Evolutionary conservation across 2,329 filamentous ascomycete species (phyloP).

Genomic region (Cercospora zeae-maydis): DNA sequence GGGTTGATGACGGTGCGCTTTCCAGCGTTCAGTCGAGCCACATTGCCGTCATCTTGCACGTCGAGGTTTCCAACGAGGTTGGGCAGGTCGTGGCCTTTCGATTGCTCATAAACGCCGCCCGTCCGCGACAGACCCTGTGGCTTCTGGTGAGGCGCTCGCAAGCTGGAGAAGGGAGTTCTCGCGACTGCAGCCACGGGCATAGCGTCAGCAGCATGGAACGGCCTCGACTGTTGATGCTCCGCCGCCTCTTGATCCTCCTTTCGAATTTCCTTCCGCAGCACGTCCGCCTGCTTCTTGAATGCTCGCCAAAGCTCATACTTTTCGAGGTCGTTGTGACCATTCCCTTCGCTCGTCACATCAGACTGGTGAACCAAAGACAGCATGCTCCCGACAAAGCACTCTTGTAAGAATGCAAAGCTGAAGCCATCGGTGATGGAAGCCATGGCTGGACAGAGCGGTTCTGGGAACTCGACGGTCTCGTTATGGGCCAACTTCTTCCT

Average conservation of each 20-base stretch:
- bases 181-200: neutral
- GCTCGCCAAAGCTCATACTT: slow-evolving; percentile 56
- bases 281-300: slow-evolving; percentile 60
- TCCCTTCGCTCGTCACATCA: slow-evolving; percentile 25
- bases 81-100: neutral
- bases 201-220: neutral
- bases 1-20: slow-evolving; percentile 9
- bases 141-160: neutral
- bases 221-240: neutral
- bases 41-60: neutral
- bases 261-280: slow-evolving; percentile 57
- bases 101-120: neutral
- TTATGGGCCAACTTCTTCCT: slow-evolving; percentile 55
- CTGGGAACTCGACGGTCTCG: slow-evolving; percentile 57
- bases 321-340: slow-evolving; percentile 43
- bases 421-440: slow-evolving; percentile 61
- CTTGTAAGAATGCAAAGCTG: slow-evolving; percentile 67
- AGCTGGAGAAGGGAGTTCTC: neutral
- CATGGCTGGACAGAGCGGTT: slow-evolving; percentile 54
- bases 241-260: neutral
- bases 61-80: neutral
- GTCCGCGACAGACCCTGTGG: neutral
- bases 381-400: slow-evolving; percentile 63
- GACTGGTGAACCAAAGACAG: slow-evolving; percentile 52
- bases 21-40: neutral